Evolutionary conservation across 2,329 filamentous ascomycete species (phyloP).

Genomic region (Fusarium penzigii): DNA sequence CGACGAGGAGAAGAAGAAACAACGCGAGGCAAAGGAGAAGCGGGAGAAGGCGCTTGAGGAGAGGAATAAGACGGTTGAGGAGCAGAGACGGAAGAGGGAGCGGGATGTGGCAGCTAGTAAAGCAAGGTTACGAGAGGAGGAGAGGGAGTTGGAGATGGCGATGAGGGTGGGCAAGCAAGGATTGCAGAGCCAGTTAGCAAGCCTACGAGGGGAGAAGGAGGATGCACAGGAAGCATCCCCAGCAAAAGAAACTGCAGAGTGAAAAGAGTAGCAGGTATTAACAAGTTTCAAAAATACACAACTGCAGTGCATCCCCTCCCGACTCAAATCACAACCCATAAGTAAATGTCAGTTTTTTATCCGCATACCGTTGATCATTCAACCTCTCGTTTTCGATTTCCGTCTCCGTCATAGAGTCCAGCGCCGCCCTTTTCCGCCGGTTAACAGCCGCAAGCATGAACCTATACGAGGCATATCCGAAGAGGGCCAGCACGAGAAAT

Average conservation of each 20-base stretch:
- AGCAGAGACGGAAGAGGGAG: constrained; percentile 62
- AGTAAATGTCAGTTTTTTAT: constrained; percentile 31
- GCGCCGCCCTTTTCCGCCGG: constrained; percentile 15
- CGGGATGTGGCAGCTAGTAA: constrained; percentile 61
- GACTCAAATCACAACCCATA: constrained; percentile 23
- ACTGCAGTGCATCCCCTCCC: background rate
- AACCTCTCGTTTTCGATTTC: constrained; percentile 29
- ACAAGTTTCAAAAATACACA: too few relatives aligned
- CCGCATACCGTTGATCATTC: constrained; percentile 26
- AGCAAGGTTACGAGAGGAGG: constrained; percentile 63
- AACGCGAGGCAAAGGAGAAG: constrained; percentile 51
- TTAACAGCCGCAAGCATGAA: constrained; percentile 23
- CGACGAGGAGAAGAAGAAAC: constrained; percentile 52
- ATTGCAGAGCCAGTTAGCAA: constrained; percentile 59
- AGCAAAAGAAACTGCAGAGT: background rate
- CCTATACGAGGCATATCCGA: constrained; percentile 26
- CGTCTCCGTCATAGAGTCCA: constrained; percentile 21
- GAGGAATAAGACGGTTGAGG: constrained; percentile 61
- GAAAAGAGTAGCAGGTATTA: background rate
- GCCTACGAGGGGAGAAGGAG: constrained; percentile 27
- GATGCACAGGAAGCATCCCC: background rate
- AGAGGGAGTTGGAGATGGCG: constrained; percentile 66
- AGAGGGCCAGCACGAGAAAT: constrained; percentile 21
- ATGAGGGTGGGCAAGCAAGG: constrained; percentile 70
- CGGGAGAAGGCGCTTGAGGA: constrained; percentile 69